A percentile compares a stretch with the other conserved stretches of the same genome.
phyloP scores from a whole-genome alignment of 495 filamentous ascomycete genomes.

The Podospora pseudoanserina region DNA sequence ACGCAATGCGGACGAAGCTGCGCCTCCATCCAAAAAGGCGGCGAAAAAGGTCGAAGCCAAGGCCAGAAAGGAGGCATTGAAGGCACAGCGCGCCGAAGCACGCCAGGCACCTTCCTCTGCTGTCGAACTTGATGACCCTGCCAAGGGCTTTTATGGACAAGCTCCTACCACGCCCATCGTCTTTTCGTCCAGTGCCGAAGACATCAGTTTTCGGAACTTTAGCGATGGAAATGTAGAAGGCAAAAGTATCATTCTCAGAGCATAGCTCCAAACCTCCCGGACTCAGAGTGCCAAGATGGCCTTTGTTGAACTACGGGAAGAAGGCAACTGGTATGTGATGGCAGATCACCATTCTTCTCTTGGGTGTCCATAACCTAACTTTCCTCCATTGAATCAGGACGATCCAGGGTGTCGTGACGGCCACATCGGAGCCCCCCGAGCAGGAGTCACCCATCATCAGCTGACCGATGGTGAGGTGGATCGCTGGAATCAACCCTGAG shows the following conservation, averaged over 20 bases:
- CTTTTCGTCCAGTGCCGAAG: too few species aligned
- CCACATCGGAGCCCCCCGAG: constrained; percentile 30
- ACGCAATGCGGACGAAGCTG: constrained; percentile 1
- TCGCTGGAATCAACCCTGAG: constrained; percentile 66
- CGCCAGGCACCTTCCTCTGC: constrained; percentile 42
- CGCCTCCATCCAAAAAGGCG: constrained; percentile 46
- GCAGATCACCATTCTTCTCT: too few species aligned
- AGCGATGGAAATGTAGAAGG: constrained; percentile 31
- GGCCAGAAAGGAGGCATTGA: constrained; percentile 49
- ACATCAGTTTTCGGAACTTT: too few species aligned
- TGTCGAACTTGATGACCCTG: constrained; percentile 44
- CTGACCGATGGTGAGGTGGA: constrained; percentile 91
- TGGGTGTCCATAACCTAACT: too few species aligned
- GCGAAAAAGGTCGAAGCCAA: constrained; percentile 53
- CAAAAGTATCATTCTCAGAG: constrained; percentile 75
- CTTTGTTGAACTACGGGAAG: constrained; percentile 84
- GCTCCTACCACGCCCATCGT: too few species aligned
- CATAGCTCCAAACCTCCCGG: constrained; percentile 78
- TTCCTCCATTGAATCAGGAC: too few species aligned
- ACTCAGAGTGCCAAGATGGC: constrained; percentile 85
- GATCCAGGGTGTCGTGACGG: constrained; percentile 69
- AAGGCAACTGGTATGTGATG: constrained; percentile 55
- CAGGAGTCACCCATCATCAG: constrained; percentile 49
- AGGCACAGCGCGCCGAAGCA: constrained; percentile 47
- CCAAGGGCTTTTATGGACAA: too few species aligned